Base-by-base conservation (phyloP, 169 alveolate species). In the Plasmodium blacklocki region DNA sequence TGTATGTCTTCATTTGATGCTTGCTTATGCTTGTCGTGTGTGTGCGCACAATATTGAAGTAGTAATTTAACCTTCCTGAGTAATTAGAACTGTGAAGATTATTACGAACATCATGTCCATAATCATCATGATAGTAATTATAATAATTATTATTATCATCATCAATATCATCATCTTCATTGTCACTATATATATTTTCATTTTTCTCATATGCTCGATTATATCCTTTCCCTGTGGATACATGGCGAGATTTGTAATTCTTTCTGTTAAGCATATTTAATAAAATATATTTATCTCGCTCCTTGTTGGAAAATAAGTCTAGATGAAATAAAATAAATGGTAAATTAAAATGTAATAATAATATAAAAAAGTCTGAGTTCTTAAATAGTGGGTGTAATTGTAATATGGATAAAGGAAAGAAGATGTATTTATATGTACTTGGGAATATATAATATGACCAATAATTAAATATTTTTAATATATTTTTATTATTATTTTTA, bases 391-490 rank as follows among this genome's bases (percentile, higher is more conserved):
- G 89, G 14, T 78, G 89, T 9, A 78, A 71, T 43, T 78, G 78
- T 52, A 78, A 67, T 15, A 45, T 50, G 8, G 71, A n/a, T 12
- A 78, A 52, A 14, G 89, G 89, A 15, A 78, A 78, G 54, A 78
- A 78, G 6, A 78, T 50, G 12, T 78, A 78, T 52, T 78, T 78
- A 43, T 78, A 78, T 49, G 89, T 78, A 14, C 89, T 78, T 45
- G 89, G 89, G 14, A 78, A 78, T 19, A 78, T 21, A n/a, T 78
- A 18, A 5, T 78, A 63, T 4, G 89, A 78, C 89, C 89, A 78
- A 32, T 78, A 78, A 14, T 64, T 50, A 14, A 78, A 78, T 21
- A 78, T 78, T 66, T 66, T 52, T 29, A 78, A 78, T 64, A 78
- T 78, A 39, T 39, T 39, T 39, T 39, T 39, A 43, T 78, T 78